A percentile compares a stretch with the other conserved stretches of the same genome.
Evolutionary conservation across 129 eudicot species (phyloP).

Genomic region (Silybum marianum): DNA sequence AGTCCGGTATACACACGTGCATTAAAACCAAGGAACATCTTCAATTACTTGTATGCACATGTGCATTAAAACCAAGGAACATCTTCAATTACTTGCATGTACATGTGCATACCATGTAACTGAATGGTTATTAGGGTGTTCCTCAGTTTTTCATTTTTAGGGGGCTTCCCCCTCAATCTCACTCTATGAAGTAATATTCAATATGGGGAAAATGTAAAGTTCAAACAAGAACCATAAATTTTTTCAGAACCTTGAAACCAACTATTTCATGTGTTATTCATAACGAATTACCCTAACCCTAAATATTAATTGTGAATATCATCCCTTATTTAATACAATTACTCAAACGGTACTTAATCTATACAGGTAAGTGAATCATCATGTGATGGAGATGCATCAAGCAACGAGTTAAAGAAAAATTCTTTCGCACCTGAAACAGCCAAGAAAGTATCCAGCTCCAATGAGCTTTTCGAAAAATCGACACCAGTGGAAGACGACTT

Average conservation of each 20-base stretch:
- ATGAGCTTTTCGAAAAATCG: conserved; percentile 25
- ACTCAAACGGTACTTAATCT: background rate
- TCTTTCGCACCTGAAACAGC: conserved; percentile 31
- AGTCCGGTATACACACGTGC: no score
- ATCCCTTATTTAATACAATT: background rate
- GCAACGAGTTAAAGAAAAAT: conserved; percentile 28
- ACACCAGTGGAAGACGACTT: conserved; percentile 50
- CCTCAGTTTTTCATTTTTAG: no score
- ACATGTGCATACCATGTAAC: no score
- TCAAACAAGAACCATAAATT: background rate
- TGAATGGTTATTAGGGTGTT: no score
- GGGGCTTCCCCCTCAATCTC: no score
- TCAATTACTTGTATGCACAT: no score
- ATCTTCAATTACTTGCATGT: no score
- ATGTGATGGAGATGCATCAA: conserved; percentile 35
- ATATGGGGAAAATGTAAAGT: background rate
- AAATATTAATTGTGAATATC: background rate
- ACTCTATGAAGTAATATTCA: no score
- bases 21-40: no score
- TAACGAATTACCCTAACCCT: background rate
- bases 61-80: no score
- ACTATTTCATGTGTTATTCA: background rate
- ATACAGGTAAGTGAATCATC: conserved; percentile 45
- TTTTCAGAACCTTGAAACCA: background rate
- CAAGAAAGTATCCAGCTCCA: conserved; percentile 30